phyloP scores from a whole-genome alignment of 2,329 filamentous ascomycete genomes.

The Daldinia eschscholtzii region DNA sequence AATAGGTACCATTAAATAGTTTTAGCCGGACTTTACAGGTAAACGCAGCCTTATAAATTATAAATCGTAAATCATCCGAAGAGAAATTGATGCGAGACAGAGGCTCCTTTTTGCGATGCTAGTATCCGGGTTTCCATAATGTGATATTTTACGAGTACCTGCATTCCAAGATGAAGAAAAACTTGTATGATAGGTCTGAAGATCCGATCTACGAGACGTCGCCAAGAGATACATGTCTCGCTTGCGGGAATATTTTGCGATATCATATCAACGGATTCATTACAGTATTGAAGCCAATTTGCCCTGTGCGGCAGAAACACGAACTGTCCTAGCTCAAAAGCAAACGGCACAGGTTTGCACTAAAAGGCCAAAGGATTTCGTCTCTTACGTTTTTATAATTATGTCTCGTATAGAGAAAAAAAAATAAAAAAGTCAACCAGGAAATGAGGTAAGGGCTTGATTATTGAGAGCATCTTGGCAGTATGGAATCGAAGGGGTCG shows the following conservation, averaged over 20 bases:
- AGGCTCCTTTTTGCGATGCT: not conserved
- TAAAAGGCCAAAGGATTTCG: not conserved
- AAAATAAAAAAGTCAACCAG: too few species aligned
- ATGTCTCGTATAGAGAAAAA: not conserved
- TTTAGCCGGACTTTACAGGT: not conserved
- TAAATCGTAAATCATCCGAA: not conserved
- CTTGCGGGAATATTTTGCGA: not conserved
- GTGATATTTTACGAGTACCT: not conserved
- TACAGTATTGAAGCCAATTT: not conserved
- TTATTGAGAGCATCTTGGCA: not conserved
- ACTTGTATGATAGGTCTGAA: not conserved
- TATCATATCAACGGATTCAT: not conserved
- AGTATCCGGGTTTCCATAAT: not conserved
- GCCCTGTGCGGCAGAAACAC: not conserved
- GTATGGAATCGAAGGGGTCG: not conserved
- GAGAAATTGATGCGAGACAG: not conserved
- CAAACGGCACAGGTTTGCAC: not conserved
- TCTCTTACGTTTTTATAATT: not conserved
- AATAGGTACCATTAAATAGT: not conserved
- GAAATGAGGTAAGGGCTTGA: not conserved
- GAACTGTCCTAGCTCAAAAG: not conserved
- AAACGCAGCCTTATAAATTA: not conserved
- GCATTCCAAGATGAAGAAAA: not conserved
- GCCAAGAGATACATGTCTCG: conserved; percentile 2
- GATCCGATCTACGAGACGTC: conserved; percentile 1